These are phyloP conservation scores for Hymenotorrendiella dingleyae DNA, from an alignment of 2,329 filamentous ascomycete species.

Conservation along the genomic window DNA sequence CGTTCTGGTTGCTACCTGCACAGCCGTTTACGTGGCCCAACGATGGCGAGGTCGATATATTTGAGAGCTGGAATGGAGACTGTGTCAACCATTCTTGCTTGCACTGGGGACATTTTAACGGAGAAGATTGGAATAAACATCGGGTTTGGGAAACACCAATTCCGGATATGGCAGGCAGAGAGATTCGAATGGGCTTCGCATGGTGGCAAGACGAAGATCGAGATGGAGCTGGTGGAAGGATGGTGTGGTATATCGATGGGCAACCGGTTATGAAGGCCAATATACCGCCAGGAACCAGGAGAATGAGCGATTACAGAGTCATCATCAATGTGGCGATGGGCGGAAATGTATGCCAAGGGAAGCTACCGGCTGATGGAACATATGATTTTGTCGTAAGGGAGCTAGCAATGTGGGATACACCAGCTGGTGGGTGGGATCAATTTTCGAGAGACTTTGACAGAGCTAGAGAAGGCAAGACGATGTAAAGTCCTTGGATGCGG, in stretches of 20 bases:
- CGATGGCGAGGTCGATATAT: constrained; percentile 56
- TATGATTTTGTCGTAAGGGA: constrained; percentile 52
- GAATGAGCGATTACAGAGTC: constrained; percentile 50
- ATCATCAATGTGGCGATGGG: constrained; percentile 59
- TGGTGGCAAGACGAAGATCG: constrained; percentile 43
- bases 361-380: constrained; percentile 43
- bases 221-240: constrained; percentile 36
- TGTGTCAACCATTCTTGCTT: constrained; percentile 49
- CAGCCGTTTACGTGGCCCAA: constrained; percentile 54
- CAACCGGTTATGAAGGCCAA: constrained; percentile 49
- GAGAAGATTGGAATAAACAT: constrained; percentile 50
- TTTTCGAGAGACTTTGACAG: constrained; percentile 47
- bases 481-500: too few species aligned
- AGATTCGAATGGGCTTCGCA: constrained; percentile 49
- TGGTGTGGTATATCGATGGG: constrained; percentile 56
- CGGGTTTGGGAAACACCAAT: constrained; percentile 47
- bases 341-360: constrained; percentile 50
- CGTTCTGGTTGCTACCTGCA: constrained; percentile 53
- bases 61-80: constrained; percentile 57
- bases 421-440: constrained; percentile 47
- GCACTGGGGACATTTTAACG: constrained; percentile 52
- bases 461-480: constrained; percentile 20
- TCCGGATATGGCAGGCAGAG: constrained; percentile 39
- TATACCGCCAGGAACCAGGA: constrained; percentile 46
- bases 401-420: constrained; percentile 46